A percentile compares a stretch with the other conserved stretches of the same genome.
These are phyloP conservation scores for Sarocladiaceae sp. DNA, from an alignment of 2,329 filamentous ascomycete genomes.

Conservation along the genomic window DNA sequence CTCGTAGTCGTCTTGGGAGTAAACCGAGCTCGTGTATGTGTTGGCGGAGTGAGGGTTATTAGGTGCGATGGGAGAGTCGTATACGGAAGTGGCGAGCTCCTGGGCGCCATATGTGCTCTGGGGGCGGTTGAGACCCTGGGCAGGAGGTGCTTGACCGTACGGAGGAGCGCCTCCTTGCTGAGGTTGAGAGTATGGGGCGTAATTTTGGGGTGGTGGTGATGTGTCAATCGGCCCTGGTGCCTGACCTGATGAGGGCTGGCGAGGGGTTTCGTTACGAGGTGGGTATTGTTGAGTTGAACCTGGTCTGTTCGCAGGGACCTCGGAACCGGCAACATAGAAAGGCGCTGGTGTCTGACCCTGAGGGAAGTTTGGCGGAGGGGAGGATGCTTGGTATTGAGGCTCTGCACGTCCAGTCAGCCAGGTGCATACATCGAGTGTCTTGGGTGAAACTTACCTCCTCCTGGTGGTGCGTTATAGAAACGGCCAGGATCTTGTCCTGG, in stretches of 20 bases:
- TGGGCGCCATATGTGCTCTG: slow-evolving; percentile 70
- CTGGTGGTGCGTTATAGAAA: slow-evolving; percentile 51
- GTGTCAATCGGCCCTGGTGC: slow-evolving; percentile 48
- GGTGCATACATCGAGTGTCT: too few species aligned
- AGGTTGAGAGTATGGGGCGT: slow-evolving; percentile 40
- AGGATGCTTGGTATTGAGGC: slow-evolving; percentile 42
- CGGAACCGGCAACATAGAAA: slow-evolving; percentile 62
- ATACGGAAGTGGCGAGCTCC: slow-evolving; percentile 73
- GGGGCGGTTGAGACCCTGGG: slow-evolving; percentile 44
- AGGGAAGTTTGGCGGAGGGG: slow-evolving; percentile 51
- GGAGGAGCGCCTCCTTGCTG: slow-evolving; percentile 19
- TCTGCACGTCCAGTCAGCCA: not conserved
- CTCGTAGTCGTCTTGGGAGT: slow-evolving; percentile 43
- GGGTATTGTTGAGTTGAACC: slow-evolving; percentile 43
- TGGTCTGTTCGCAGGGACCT: slow-evolving; percentile 40
- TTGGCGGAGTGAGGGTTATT: slow-evolving; percentile 41
- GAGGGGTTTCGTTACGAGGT: slow-evolving; percentile 46
- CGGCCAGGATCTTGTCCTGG: slow-evolving; percentile 55
- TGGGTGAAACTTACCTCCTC: not conserved
- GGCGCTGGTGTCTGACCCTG: slow-evolving; percentile 49
- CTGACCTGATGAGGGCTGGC: slow-evolving; percentile 41
- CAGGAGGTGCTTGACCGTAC: slow-evolving; percentile 39
- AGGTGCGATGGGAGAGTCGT: slow-evolving; percentile 66
- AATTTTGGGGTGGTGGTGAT: slow-evolving; percentile 41
- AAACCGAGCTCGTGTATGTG: slow-evolving; percentile 42